A percentile compares a stretch with the other conserved stretches of the same genome.
Conservation (phyloP, 768 basidiomycete species). For the Piloderma croceum region DNA sequence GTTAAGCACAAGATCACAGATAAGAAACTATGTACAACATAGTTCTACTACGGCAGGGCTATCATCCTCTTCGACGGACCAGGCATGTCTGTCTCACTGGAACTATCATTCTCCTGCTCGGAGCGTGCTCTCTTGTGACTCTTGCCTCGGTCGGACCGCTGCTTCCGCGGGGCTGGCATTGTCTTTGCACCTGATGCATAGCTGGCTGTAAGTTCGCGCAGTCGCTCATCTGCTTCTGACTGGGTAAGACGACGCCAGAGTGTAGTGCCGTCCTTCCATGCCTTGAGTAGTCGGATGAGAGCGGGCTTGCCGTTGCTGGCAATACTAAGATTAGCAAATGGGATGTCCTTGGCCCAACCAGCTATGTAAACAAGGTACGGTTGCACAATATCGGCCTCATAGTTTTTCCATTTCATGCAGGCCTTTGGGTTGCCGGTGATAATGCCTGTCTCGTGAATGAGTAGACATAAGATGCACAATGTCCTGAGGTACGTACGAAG, state of each 20-base stretch:
- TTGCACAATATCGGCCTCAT: slow-evolving; percentile 13
- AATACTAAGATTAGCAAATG: slow-evolving; percentile 16
- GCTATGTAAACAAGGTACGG: slow-evolving; percentile 11
- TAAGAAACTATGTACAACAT: too few species aligned
- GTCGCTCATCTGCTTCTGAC: slow-evolving; percentile 7
- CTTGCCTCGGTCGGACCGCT: slow-evolving; percentile 8
- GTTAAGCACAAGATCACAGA: too few species aligned
- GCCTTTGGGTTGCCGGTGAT: slow-evolving; percentile 6
- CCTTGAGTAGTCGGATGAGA: slow-evolving; percentile 10
- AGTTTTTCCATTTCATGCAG: slow-evolving; percentile 12
- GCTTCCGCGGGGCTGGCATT: slow-evolving; percentile 5
- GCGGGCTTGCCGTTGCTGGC: slow-evolving; percentile 5
- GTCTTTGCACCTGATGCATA: slow-evolving; percentile 7
- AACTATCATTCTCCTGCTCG: too few species aligned
- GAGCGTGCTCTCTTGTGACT: too few species aligned
- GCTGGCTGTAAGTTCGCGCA: neutral
- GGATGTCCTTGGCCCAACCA: slow-evolving; percentile 14
- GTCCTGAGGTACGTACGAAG: too few species aligned
- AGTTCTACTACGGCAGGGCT: too few species aligned
- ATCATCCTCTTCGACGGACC: too few species aligned
- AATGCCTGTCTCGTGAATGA: slow-evolving; percentile 2
- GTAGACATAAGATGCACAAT: neutral
- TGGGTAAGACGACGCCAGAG: slow-evolving; percentile 10
- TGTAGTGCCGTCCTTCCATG: slow-evolving; percentile 6
- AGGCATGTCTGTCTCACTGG: too few species aligned